These are phyloP conservation scores for Malbranchea zuffiana DNA, from an alignment of 2,329 filamentous ascomycete genomes.

Conservation along the genomic window DNA sequence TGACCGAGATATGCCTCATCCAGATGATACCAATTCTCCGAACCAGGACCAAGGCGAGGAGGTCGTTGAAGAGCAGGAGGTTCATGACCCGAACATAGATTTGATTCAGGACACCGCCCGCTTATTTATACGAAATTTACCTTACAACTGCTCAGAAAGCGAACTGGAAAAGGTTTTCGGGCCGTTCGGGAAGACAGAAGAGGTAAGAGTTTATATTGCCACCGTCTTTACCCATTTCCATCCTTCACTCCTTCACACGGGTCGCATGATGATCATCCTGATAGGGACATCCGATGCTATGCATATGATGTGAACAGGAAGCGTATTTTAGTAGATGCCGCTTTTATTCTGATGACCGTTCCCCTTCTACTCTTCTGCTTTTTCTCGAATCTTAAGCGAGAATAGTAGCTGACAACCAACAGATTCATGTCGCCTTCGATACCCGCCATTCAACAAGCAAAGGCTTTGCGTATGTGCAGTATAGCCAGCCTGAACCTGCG, in stretches of 20 bases:
- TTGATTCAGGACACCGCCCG: constrained; percentile 62
- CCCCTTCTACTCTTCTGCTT: constrained; percentile 20
- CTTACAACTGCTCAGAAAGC: constrained; percentile 66
- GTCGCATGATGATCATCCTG: constrained; percentile 82
- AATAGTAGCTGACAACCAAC: constrained; percentile 11
- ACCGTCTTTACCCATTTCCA: constrained; percentile 4
- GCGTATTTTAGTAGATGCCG: constrained; percentile 99
- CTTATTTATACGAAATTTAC: constrained; percentile 79
- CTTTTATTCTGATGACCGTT: constrained; percentile 59
- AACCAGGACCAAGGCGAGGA: constrained; percentile 17
- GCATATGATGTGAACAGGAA: constrained; percentile 86
- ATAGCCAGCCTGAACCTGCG: constrained; percentile 59
- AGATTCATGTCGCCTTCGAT: constrained; percentile 81
- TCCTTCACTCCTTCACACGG: constrained; percentile 15
- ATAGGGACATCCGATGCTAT: constrained; percentile 99
- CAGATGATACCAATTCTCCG: neutral
- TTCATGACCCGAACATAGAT: constrained; percentile 41
- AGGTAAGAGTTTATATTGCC: constrained; percentile 54
- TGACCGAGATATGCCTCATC: neutral
- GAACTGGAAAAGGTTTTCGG: constrained; percentile 62
- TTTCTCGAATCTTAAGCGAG: constrained; percentile 8
- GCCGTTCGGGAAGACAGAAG: constrained; percentile 64
- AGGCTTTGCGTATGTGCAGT: constrained; percentile 83
- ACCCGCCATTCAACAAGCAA: constrained; percentile 61
- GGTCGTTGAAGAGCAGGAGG: constrained; percentile 25